A percentile compares a stretch with the other conserved stretches of the same genome.
Conservation (phyloP, 805 yeast genomes). For the Blastobotrys chiropterorum region DNA sequence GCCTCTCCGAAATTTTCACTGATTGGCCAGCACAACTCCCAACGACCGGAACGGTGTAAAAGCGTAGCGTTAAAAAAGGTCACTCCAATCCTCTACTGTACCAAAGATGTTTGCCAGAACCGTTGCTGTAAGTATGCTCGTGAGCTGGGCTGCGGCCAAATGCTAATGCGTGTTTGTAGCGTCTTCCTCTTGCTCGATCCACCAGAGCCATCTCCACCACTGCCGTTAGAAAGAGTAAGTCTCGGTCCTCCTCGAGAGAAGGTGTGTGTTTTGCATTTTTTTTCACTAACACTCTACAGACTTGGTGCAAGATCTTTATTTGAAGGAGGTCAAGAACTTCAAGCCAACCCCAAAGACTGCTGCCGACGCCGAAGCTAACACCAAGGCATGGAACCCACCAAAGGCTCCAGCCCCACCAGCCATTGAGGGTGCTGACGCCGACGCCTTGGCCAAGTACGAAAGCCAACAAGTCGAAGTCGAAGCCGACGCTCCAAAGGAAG, state of each 20-base stretch:
- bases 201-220: slow-evolving; percentile 16
- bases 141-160: slow-evolving; percentile 2
- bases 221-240: slow-evolving; percentile 10
- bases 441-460: slow-evolving; percentile 43
- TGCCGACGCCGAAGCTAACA: slow-evolving; percentile 69
- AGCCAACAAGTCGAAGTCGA: slow-evolving; percentile 39
- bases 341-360: slow-evolving; percentile 74
- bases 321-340: slow-evolving; percentile 81
- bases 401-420: slow-evolving; percentile 69
- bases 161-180: neutral
- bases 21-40: neutral
- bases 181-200: neutral
- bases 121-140: slow-evolving; percentile 12
- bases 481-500: slow-evolving; percentile 9
- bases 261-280: neutral
- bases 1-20: neutral
- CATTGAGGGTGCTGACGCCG: slow-evolving; percentile 70
- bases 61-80: neutral
- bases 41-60: neutral
- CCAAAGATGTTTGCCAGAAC: slow-evolving; percentile 12
- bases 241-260: neutral
- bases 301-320: slow-evolving; percentile 76
- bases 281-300: slow-evolving; percentile 24
- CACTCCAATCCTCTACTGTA: neutral
- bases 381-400: slow-evolving; percentile 80